Base-by-base conservation (phyloP, 495 filamentous ascomycete genomes). In the Bryoglossum gracile region DNA sequence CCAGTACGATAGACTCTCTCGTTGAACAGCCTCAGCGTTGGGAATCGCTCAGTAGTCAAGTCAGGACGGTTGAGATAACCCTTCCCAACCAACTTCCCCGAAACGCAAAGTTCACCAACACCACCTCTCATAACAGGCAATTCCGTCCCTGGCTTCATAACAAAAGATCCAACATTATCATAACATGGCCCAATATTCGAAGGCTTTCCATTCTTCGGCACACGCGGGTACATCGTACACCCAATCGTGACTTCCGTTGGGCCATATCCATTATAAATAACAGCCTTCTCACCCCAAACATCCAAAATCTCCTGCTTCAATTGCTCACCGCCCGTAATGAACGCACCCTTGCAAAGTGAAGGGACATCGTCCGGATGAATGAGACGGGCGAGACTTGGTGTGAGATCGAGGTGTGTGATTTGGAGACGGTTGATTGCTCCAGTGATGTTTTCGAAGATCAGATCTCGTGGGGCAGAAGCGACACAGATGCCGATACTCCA, bases 171-270 rank as follows among this genome's bases (percentile, higher is more conserved):
- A 5, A 92, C 88, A 42, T 94, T 91, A 43, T 80, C 73, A 49
- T 94, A 88, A 49, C 88, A 86, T 17, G 67, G 74, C 0, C 90
- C 90, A 51, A 96, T 94, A 64, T 95, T 95, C 2, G 84, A 83
- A 1, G 87, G 70, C 43, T 84, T 85, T 6, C 85, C 87, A 41
- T 80, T 80, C 17, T 63, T 55, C 1, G 80, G 80, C 28, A 95
- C 84, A 28, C 82, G 74, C 8, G 81, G 78, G 51, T 81, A 89
- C 64, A 89, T 88, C 0, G 84, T 87, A 35, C 84, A 82, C 3
- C 90, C 90, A 55, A 96, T 95, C 0, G 90, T 94, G 0, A 84
- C 81, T 61, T 96, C 90, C 0, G 89, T 95, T 1, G 90, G 90
- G 4, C 90, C 90, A 46, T 80, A 83, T 19, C 80, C 82, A 54